These are phyloP conservation scores for Achaetomiella virescens DNA, from an alignment of 495 filamentous ascomycete genomes.

Conservation along the genomic window DNA sequence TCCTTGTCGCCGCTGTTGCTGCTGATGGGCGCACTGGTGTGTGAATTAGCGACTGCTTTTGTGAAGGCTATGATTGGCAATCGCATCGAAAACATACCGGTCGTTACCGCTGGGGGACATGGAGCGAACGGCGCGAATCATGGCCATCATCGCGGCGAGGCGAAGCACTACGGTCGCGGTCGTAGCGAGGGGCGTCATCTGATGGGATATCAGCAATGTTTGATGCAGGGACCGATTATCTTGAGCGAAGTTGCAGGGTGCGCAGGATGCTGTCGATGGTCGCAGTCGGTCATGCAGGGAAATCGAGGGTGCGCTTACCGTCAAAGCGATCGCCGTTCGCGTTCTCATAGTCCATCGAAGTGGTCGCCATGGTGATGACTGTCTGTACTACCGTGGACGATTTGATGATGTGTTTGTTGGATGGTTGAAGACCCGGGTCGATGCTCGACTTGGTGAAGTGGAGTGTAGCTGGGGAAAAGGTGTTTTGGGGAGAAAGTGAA, in stretches of 20 bases:
- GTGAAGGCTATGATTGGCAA: not conserved
- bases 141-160: constrained; percentile 70
- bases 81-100: constrained; percentile 54
- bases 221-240: not conserved
- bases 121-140: constrained; percentile 67
- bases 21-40: constrained; percentile 21
- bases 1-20: constrained; percentile 47
- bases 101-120: constrained; percentile 62
- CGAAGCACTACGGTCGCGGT: constrained; percentile 81
- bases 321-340: constrained; percentile 77
- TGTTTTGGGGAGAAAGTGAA: not conserved
- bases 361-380: constrained; percentile 43
- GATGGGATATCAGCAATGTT: constrained; percentile 16
- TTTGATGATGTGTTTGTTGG: not conserved
- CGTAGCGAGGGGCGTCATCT: constrained; percentile 76
- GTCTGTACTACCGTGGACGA: not conserved
- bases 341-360: constrained; percentile 76
- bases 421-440: not conserved
- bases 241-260: not conserved
- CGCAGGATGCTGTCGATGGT: not conserved
- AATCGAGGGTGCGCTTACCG: constrained; percentile 49
- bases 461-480: not conserved
- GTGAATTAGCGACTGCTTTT: constrained; percentile 2
- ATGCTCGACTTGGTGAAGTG: not conserved
- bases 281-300: not conserved